A percentile compares a stretch with the other conserved stretches of the same genome.
phyloP scores from a whole-genome alignment of 306 rosid species.

The Dalbergia cultrata region DNA sequence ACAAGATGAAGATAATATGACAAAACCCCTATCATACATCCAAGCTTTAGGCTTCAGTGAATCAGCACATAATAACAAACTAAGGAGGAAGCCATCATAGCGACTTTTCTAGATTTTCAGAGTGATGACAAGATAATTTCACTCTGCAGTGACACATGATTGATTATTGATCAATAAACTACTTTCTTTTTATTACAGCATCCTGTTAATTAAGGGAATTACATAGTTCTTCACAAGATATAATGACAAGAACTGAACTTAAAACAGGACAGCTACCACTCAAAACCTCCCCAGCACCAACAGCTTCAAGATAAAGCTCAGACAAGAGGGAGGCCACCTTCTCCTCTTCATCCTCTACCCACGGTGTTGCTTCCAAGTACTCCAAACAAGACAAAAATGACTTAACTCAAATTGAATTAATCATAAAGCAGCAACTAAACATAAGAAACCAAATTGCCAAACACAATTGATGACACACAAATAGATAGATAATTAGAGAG shows the following conservation, averaged over 20 bases:
- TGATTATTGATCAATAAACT: no score
- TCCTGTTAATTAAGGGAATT: neutral
- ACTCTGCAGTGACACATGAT: slow-evolving; percentile 64
- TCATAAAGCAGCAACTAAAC: no score
- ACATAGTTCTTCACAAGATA: slow-evolving; percentile 35
- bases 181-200: no score
- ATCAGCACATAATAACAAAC: no score
- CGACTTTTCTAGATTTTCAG: slow-evolving; percentile 85
- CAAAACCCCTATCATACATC: no score
- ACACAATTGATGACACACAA: no score
- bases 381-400: slow-evolving; percentile 97
- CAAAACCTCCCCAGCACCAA: slow-evolving; percentile 90
- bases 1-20: no score
- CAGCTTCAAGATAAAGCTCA: slow-evolving; percentile 90
- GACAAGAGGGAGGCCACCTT: slow-evolving; percentile 89
- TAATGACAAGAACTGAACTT: slow-evolving; percentile 20
- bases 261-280: slow-evolving; percentile 31
- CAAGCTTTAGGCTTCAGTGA: no score
- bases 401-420: no score
- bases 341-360: slow-evolving; percentile 99
- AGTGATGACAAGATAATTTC: slow-evolving; percentile 88
- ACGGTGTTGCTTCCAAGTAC: slow-evolving; percentile 95
- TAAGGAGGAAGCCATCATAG: slow-evolving; percentile 98
- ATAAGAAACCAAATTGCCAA: no score
- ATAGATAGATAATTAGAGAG: no score